phyloP scores from a whole-genome alignment of 257 asterid species.

The Gynochthodes officinalis region DNA sequence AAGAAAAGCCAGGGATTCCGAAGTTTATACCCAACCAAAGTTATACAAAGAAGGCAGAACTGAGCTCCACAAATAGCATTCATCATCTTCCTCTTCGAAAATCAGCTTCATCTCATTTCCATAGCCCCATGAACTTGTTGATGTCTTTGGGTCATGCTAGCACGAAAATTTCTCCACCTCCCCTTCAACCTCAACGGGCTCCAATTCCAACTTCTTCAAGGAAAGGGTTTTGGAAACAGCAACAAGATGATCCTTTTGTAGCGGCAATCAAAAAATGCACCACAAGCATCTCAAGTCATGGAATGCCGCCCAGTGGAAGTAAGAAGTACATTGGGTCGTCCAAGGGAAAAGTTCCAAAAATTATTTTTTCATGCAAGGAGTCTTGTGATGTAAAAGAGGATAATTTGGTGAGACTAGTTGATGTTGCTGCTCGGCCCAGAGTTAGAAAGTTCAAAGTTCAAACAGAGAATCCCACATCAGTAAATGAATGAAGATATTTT shows the following conservation, averaged over 20 bases:
- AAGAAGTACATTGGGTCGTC: constrained; percentile 10
- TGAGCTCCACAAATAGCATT: not conserved
- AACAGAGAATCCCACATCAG: not conserved
- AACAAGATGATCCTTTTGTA: constrained; percentile 55
- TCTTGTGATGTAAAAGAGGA: constrained; percentile 40
- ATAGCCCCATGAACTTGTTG: not conserved
- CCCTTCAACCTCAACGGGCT: constrained; percentile 26
- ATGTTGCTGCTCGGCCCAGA: constrained; percentile 54
- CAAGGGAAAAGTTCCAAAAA: constrained; percentile 15
- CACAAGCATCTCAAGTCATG: constrained; percentile 10
- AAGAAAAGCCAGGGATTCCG: constrained; percentile 64
- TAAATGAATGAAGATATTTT: too few relatives aligned
- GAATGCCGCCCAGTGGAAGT: constrained; percentile 6
- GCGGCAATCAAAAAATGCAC: constrained; percentile 56
- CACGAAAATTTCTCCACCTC: constrained; percentile 42
- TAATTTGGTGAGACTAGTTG: constrained; percentile 35
- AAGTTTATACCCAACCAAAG: constrained; percentile 32
- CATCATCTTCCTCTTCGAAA: not conserved
- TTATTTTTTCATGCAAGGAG: constrained; percentile 42
- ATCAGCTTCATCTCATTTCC: not conserved
- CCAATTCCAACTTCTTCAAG: constrained; percentile 20
- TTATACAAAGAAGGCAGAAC: constrained; percentile 13
- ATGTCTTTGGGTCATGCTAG: not conserved
- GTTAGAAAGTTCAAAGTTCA: constrained; percentile 18
- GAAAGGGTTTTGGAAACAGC: constrained; percentile 10